Evolutionary conservation across 805 yeast genomes (phyloP), one percentile per base, ranked within the genome.

Genomic region (Lipomyces anomalus): DNA sequence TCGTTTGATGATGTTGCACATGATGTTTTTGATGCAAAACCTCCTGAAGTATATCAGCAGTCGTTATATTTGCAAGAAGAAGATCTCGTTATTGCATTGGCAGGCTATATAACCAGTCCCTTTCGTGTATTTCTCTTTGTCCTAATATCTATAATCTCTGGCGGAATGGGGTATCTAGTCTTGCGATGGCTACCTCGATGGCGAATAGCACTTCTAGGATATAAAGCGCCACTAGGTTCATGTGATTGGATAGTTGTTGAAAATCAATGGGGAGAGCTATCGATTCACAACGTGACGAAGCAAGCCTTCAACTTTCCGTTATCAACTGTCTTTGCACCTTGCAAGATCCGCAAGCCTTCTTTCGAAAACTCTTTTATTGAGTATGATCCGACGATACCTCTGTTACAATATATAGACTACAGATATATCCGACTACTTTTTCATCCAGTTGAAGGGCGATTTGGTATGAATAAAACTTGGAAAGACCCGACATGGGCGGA

Each of bases 221-320:
- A 66, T 17, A 69, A 71, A 23, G 71, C 76, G 3, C 82, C 94
- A 0, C 68, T 92, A 50, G 96, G 87, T 1, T 74, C 75, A 50
- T 82, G 96, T 26, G 95, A 88, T 58, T 86, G 96, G 92, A 83
- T 89, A 13, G 95, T 88, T 16, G 73, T 92, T 21, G 99, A 92
- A 66, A 94, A 87, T 56, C 97, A 89, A 62, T 82, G 78, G 70
- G 97, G 97, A 17, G 95, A 87, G 57, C 72, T 92, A 50, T 72
- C 75, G 30, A 74, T 82, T 17, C 73, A 78, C 3, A 62, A 67
- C 2, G 78, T 92, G 11, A 58, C 68, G 1, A 74, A 82, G 53
- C 65, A 67, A 36, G 74, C 84, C 70, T 85, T 82, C 59, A 80
- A 83, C 57, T 78, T 84, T 56, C 72, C 85, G 7, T 59, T 90